Conservation (phyloP, 148 eudicot genomes). For the Hydrangea macrophylla region DNA sequence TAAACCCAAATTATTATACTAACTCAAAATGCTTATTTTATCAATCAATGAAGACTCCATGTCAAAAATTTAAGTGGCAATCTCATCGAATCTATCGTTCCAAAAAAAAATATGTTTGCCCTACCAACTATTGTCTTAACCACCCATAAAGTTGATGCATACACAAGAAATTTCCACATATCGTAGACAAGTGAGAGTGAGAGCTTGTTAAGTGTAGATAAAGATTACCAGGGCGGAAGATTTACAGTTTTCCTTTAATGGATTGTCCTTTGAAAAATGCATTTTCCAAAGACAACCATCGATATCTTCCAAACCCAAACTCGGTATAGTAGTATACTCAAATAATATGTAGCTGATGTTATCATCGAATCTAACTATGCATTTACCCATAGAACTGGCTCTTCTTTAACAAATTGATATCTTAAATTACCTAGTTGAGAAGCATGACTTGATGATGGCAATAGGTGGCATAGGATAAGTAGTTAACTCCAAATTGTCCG, state of each 20-base stretch:
- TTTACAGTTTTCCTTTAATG: background rate
- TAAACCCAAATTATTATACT: background rate
- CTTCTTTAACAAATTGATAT: background rate
- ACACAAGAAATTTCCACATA: background rate
- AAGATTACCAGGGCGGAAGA: background rate
- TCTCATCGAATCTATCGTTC: background rate
- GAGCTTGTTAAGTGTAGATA: background rate
- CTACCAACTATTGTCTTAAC: background rate
- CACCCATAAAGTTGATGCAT: background rate
- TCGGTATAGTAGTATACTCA: too few relatives aligned
- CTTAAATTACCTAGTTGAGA: constrained; percentile 70
- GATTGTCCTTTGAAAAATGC: background rate
- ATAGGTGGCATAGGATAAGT: constrained; percentile 86
- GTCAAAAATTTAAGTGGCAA: background rate
- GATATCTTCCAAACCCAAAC: too few relatives aligned
- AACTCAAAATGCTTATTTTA: background rate
- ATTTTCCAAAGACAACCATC: background rate
- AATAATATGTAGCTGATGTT: too few relatives aligned
- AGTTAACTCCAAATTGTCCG: constrained; percentile 30
- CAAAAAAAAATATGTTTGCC: background rate
- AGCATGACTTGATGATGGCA: constrained; percentile 73
- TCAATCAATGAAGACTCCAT: background rate
- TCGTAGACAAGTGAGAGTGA: background rate
- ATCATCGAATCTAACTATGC: background rate
- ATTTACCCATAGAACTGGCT: background rate